Conservation (phyloP, 306 rosid genomes). For the Cicer judaicum region DNA sequence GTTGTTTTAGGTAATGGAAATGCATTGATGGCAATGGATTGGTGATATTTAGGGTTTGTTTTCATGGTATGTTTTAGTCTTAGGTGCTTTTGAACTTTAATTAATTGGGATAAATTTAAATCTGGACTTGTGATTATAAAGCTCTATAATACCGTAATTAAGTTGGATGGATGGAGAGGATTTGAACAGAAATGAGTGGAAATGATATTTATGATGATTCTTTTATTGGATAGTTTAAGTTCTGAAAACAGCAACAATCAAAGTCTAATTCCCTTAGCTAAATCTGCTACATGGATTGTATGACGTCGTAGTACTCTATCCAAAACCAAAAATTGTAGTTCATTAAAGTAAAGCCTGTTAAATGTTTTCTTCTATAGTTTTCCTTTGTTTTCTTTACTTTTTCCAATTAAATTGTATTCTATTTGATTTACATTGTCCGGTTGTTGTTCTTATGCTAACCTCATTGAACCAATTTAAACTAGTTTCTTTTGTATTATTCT, state of each 20-base stretch:
- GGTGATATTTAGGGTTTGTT: constrained; percentile 25
- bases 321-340: neutral
- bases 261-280: neutral
- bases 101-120: constrained; percentile 31
- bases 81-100: constrained; percentile 31
- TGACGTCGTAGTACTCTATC: neutral
- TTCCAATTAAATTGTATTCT: constrained; percentile 19
- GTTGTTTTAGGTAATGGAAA: constrained; percentile 36
- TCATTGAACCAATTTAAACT: neutral
- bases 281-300: constrained; percentile 1
- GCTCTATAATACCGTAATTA: constrained; percentile 9
- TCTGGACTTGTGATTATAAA: constrained; percentile 13
- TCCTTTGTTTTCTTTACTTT: constrained; percentile 17
- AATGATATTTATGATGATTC: constrained; percentile 16
- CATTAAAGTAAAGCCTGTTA: constrained; percentile 18
- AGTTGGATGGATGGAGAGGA: constrained; percentile 32
- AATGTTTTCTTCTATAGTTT: neutral
- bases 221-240: constrained; percentile 29
- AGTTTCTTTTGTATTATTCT: constrained; percentile 8
- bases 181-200: constrained; percentile 37
- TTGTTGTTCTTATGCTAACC: constrained; percentile 6
- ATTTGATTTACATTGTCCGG: neutral
- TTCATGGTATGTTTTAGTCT: constrained; percentile 15
- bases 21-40: constrained; percentile 14
- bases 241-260: neutral